These are phyloP conservation scores for Macrophomina phaseolina DNA, from an alignment of 2,329 filamentous ascomycete species.

Conservation along the genomic window DNA sequence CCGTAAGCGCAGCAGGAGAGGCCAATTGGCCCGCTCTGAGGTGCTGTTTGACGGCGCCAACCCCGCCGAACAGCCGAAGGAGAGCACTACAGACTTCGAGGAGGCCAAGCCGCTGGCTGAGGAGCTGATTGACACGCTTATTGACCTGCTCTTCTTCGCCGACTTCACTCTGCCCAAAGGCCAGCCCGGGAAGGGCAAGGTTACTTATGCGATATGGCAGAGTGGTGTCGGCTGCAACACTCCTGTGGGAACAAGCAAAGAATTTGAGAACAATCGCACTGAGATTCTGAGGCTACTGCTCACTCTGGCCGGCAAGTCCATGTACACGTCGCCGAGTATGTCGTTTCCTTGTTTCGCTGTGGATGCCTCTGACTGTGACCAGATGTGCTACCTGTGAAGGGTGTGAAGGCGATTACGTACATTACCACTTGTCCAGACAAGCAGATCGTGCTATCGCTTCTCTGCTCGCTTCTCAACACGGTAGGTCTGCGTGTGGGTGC, in stretches of 20 bases:
- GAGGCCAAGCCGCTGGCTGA: slow-evolving; percentile 87
- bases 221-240: slow-evolving; percentile 96
- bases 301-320: slow-evolving; percentile 84
- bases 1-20: slow-evolving; percentile 62
- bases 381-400: slow-evolving; percentile 76
- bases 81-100: slow-evolving; percentile 70
- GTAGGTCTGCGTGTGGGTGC: slow-evolving; percentile 57
- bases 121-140: slow-evolving; percentile 86
- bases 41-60: slow-evolving; percentile 82
- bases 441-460: slow-evolving; percentile 83
- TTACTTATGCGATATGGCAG: slow-evolving; percentile 96
- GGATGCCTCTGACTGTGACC: slow-evolving; percentile 29
- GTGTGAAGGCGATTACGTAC: slow-evolving; percentile 85
- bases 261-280: slow-evolving; percentile 89
- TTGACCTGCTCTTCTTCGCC: slow-evolving; percentile 89
- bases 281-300: slow-evolving; percentile 87
- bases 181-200: slow-evolving; percentile 74
- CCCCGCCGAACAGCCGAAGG: slow-evolving; percentile 53
- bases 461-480: slow-evolving; percentile 94
- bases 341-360: slow-evolving; percentile 27
- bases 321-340: slow-evolving; percentile 83
- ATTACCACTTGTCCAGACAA: slow-evolving; percentile 88
- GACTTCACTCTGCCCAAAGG: slow-evolving; percentile 84
- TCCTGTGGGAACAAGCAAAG: slow-evolving; percentile 83
- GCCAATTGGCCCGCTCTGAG: slow-evolving; percentile 62